phyloP scores from a whole-genome alignment of 2,329 filamentous ascomycete genomes.

The Colletotrichum tofieldiae region DNA sequence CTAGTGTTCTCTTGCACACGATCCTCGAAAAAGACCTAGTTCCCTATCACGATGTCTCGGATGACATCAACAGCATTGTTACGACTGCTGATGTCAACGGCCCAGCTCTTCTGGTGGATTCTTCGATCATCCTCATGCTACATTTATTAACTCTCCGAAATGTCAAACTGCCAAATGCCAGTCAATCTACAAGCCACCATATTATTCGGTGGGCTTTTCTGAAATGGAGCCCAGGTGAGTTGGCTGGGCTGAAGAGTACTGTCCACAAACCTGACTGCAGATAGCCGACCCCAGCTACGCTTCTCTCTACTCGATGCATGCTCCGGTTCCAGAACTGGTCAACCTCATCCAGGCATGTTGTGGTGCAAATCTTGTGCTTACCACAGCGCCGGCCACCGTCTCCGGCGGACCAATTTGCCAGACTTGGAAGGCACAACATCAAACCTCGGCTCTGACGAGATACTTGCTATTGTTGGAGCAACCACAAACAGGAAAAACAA shows the following conservation, averaged over 20 bases:
- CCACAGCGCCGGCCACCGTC: slow-evolving; percentile 52
- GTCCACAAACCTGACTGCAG: slow-evolving; percentile 19
- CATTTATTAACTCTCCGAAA: slow-evolving; percentile 78
- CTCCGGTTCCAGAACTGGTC: slow-evolving; percentile 76
- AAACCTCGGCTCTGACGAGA: slow-evolving; percentile 62
- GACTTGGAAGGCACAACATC: slow-evolving; percentile 61
- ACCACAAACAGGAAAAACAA: slow-evolving; percentile 29
- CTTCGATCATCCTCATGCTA: slow-evolving; percentile 81
- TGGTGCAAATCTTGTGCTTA: slow-evolving; percentile 61
- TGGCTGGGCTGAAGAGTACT: neutral
- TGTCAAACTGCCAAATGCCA: slow-evolving; percentile 77
- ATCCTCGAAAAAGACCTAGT: slow-evolving; percentile 79
- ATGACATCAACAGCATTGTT: slow-evolving; percentile 81
- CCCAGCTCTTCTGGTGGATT: slow-evolving; percentile 84
- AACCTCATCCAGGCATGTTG: slow-evolving; percentile 80
- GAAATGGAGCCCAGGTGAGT: slow-evolving; percentile 85
- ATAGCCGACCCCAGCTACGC: slow-evolving; percentile 78
- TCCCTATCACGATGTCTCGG: slow-evolving; percentile 75
- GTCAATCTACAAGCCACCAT: slow-evolving; percentile 77
- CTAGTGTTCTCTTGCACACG: slow-evolving; percentile 80
- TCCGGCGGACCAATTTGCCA: slow-evolving; percentile 67
- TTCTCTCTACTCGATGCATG: slow-evolving; percentile 75
- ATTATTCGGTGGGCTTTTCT: slow-evolving; percentile 87
- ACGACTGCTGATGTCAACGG: slow-evolving; percentile 86
- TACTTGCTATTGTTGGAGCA: slow-evolving; percentile 71